Evolutionary conservation across 108 stramenopile species (phyloP), one percentile per base, ranked within the genome.

Genomic region (Skeletonema marinoi): DNA sequence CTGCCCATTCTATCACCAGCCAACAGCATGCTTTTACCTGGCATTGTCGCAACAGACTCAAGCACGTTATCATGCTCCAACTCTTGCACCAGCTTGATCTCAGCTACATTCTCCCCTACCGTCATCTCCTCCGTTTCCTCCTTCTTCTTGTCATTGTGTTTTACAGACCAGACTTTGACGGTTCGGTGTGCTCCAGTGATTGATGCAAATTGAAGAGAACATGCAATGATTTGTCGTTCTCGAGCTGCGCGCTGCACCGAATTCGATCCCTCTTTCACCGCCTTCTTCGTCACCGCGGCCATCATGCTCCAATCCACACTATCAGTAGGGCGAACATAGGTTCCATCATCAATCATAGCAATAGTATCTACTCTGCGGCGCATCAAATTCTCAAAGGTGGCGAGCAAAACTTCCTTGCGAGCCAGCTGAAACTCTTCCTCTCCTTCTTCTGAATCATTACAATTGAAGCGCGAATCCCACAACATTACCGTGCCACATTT

Each of bases 391-490:
- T 74, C 68, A 69, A 74, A 81, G 5, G 68, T 74, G 9, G 73
- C 80, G 1, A 81, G 63, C 29, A 81, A 35, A 11, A 74, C 66
- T 41, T 54, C 10, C 54, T 56, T 1, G 0, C n/a, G 1, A 21
- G 4, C 9, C 2, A n/a, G 54, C 54, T 56, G 44, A 46, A 1
- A 0, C 10, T 69, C 36, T 17, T 38, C 29, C 17, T 32, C 63
- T 8, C 30, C 31, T 60, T 58, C 69, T 31, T 65, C 38, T n/a
- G 73, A 56, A 54, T 81, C 69, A 39, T 67, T 39, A 44, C 68
- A 80, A 61, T 74, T 68, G 64, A 70, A 81, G 12, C 73, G 58
- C 9, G 73, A 81, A 68, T 81, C 80, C 80, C 80, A 81, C 14
- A 81, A 56, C 51, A 67, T 74, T 0, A 81, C 69, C 6, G 38